Evolutionary conservation across 768 basidiomycete species (phyloP).

Genomic region (Serendipita sp.): DNA sequence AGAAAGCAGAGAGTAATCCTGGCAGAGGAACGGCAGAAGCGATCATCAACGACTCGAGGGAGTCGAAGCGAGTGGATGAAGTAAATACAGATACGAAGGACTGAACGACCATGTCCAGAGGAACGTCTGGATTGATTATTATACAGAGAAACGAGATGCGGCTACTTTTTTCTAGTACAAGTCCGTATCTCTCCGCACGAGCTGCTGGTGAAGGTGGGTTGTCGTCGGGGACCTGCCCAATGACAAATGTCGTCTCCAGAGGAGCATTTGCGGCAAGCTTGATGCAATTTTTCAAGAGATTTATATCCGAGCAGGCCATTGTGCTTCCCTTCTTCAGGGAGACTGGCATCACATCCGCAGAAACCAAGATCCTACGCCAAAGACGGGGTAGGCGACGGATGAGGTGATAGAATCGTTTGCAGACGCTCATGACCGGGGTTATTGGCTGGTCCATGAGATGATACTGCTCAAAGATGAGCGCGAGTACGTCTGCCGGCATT

Average conservation of each 20-base stretch:
- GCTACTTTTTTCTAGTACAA: not conserved
- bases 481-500: too few relatives aligned
- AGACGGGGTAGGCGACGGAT: too few relatives aligned
- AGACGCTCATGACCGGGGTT: too few relatives aligned
- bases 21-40: not conserved
- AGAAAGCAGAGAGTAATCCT: not conserved
- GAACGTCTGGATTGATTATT: not conserved
- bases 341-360: not conserved
- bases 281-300: not conserved
- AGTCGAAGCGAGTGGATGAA: not conserved
- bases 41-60: not conserved
- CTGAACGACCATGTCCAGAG: not conserved
- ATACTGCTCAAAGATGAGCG: too few relatives aligned
- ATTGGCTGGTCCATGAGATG: too few relatives aligned
- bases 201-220: not conserved
- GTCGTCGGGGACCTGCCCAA: not conserved
- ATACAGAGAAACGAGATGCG: not conserved
- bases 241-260: not conserved
- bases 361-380: not conserved
- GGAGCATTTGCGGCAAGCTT: not conserved
- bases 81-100: not conserved
- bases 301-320: not conserved
- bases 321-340: not conserved
- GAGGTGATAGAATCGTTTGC: too few relatives aligned
- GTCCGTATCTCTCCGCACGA: not conserved